A percentile compares a stretch with the other conserved stretches of the same genome.
Conservation (phyloP, 768 basidiomycete species). For the Crassisporium funariophilum region DNA sequence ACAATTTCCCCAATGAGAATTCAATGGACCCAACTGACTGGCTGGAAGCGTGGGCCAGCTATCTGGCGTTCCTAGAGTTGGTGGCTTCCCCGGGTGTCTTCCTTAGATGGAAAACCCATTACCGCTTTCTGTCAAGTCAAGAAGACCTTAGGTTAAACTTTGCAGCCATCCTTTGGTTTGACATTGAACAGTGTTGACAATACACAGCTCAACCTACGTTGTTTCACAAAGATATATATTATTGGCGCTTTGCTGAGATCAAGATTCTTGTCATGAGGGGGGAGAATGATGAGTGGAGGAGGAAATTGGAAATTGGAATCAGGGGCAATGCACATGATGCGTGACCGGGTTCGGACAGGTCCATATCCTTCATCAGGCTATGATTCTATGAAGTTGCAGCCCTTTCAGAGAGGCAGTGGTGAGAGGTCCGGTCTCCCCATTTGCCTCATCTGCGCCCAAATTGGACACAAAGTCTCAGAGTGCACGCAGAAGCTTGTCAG, state of each 20-base stretch:
- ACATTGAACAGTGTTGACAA: constrained; percentile 8
- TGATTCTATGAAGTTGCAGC: background rate
- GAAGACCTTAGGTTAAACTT: constrained; percentile 15
- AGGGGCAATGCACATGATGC: background rate
- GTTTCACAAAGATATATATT: background rate
- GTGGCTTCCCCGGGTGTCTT: too few relatives aligned
- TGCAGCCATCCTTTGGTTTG: constrained; percentile 12
- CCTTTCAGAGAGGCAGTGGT: constrained; percentile 11
- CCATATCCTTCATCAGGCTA: too few relatives aligned
- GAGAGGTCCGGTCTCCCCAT: constrained; percentile 9
- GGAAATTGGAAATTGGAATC: too few relatives aligned
- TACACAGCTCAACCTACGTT: constrained; percentile 2
- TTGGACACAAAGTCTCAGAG: constrained; percentile 11
- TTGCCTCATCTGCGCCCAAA: constrained; percentile 17
- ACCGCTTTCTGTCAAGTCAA: constrained; percentile 3
- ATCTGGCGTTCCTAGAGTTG: too few relatives aligned
- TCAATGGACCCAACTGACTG: too few relatives aligned
- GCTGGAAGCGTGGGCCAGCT: too few relatives aligned
- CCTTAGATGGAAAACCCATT: constrained; percentile 6
- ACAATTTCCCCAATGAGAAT: too few relatives aligned
- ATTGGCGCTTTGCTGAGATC: background rate
- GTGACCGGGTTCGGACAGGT: background rate
- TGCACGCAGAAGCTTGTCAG: constrained; percentile 9
- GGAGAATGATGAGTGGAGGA: too few relatives aligned
- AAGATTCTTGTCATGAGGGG: too few relatives aligned